Conservation (phyloP, 176 grass and related monocot genomes). For the Oryza nivara region DNA sequence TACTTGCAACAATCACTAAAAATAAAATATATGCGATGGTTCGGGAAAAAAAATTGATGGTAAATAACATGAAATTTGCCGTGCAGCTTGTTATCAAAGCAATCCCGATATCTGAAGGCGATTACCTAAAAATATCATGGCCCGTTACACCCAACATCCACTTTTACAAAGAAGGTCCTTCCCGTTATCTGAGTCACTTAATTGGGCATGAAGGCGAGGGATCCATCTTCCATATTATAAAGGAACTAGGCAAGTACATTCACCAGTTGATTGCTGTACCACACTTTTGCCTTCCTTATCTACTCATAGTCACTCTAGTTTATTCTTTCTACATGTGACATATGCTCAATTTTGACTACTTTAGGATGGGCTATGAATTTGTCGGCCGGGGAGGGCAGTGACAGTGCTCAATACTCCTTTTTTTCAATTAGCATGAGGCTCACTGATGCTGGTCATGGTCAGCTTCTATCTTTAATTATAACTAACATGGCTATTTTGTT, state of each 20-base stretch:
- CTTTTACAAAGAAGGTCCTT: slow-evolving; percentile 82
- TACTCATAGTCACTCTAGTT: slow-evolving; percentile 9
- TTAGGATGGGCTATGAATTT: slow-evolving; percentile 93
- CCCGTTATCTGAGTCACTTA: slow-evolving; percentile 73
- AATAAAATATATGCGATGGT: background rate
- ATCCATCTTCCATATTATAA: slow-evolving; percentile 90
- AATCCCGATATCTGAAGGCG: slow-evolving; percentile 74
- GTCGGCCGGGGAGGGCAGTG: slow-evolving; percentile 48
- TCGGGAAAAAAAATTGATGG: background rate
- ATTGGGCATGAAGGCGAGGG: slow-evolving; percentile 93
- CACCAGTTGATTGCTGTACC: slow-evolving; percentile 24
- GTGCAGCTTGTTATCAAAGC: slow-evolving; percentile 84
- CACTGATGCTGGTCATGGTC: slow-evolving; percentile 88
- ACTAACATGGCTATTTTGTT: slow-evolving; percentile 22
- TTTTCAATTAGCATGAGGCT: slow-evolving; percentile 79
- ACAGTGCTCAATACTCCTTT: slow-evolving; percentile 81
- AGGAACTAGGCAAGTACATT: slow-evolving; percentile 75
- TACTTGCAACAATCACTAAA: slow-evolving; percentile 7
- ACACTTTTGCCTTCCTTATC: slow-evolving; percentile 15
- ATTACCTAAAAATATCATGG: slow-evolving; percentile 77
- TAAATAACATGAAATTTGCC: slow-evolving; percentile 26
- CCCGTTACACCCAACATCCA: slow-evolving; percentile 68
- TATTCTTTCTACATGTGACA: slow-evolving; percentile 34
- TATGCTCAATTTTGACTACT: slow-evolving; percentile 27
- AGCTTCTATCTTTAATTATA: slow-evolving; percentile 25